These are phyloP conservation scores for Debaryomycetaceae sp. DNA, from an alignment of 1,139 yeast genomes.

Conservation along the genomic window DNA sequence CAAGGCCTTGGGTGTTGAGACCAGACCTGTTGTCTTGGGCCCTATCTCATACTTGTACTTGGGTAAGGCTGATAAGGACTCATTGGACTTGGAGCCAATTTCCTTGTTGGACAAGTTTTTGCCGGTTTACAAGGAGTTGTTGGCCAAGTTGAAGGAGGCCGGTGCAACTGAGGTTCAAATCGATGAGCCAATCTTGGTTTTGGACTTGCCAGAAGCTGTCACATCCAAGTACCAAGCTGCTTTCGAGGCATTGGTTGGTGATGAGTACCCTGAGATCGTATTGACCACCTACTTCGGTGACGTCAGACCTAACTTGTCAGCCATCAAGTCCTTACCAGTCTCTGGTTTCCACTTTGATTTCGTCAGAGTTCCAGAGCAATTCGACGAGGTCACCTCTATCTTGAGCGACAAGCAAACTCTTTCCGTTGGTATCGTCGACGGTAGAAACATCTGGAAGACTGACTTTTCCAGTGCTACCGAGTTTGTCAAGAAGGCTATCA, in stretches of 20 bases:
- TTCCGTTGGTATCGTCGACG: constrained; percentile 96
- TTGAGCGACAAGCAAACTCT: constrained; percentile 65
- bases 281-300: constrained; percentile 97
- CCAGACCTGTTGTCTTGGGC: constrained; percentile 96
- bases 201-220: constrained; percentile 84
- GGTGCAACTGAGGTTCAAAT: constrained; percentile 96
- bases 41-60: constrained; percentile 92
- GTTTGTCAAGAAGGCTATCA: constrained; percentile 77
- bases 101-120: constrained; percentile 80
- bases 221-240: constrained; percentile 86
- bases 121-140: constrained; percentile 89
- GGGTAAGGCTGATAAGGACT: constrained; percentile 98
- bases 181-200: constrained; percentile 95
- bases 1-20: constrained; percentile 89
- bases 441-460: constrained; percentile 99
- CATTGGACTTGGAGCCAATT: constrained; percentile 91
- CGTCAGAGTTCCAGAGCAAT: constrained; percentile 95
- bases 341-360: constrained; percentile 96
- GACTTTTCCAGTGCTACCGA: constrained; percentile 84
- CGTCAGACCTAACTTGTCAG: constrained; percentile 91
- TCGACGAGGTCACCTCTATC: constrained; percentile 72
- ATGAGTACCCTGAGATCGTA: constrained; percentile 71
- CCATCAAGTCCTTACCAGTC: constrained; percentile 87
- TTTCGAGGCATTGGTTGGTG: constrained; percentile 65
- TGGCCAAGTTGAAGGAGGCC: constrained; percentile 83